These are phyloP conservation scores for Cryptosporidium tyzzeri DNA, from an alignment of 169 alveolate species.

Conservation along the genomic window DNA sequence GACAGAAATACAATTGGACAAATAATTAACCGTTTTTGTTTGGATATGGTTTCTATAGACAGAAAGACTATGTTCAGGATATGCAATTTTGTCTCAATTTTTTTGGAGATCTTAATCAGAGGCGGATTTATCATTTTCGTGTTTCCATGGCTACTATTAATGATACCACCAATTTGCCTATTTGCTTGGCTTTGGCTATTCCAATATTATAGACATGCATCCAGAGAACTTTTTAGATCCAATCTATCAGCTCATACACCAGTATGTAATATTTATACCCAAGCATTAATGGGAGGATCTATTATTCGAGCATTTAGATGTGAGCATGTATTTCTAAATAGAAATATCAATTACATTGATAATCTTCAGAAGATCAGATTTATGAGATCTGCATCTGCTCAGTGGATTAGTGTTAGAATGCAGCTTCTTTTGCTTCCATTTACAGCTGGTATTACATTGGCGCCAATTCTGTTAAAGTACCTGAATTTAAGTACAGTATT, in stretches of 20 bases:
- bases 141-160: conserved; percentile 55
- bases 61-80: conserved; percentile 76
- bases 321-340: conserved; percentile 13
- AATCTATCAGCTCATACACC: conserved; percentile 79
- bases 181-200: conserved; percentile 66
- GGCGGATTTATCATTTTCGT: conserved; percentile 59
- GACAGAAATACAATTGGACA: conserved; percentile 79
- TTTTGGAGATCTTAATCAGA: conserved; percentile 75
- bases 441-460: conserved; percentile 56
- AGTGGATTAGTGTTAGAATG: conserved; percentile 75
- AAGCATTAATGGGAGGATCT: conserved; percentile 79
- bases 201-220: conserved; percentile 75
- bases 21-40: conserved; percentile 78
- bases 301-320: conserved; percentile 76
- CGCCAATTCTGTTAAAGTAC: conserved; percentile 28
- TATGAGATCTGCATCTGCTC: conserved; percentile 59
- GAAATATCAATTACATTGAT: conserved; percentile 50
- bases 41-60: conserved; percentile 79
- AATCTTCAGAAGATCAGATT: conserved; percentile 46
- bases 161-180: conserved; percentile 56
- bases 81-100: conserved; percentile 73
- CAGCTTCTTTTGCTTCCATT: conserved; percentile 66
- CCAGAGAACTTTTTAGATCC: conserved; percentile 81
- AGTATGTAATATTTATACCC: conserved; percentile 79
- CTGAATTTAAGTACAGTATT: conserved; percentile 15